Conservation (phyloP, 2,329 filamentous ascomycete species). For the Paramyrothecium sp. region DNA sequence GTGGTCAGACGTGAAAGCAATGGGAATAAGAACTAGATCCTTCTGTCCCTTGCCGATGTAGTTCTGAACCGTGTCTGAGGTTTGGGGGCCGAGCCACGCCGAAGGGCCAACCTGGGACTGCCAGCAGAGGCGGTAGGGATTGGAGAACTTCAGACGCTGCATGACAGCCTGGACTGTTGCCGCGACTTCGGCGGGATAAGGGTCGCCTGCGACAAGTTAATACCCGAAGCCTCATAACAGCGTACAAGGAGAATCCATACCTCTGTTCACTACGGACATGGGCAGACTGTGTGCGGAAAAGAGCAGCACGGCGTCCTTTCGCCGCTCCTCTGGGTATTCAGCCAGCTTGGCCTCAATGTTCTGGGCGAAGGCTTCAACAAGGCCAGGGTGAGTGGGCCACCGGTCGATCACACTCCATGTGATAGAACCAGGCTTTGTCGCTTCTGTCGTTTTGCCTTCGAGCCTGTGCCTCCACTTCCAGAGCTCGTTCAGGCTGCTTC, state of each 20-base stretch:
- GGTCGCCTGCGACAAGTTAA: slow-evolving; percentile 64
- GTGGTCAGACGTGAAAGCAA: slow-evolving; percentile 98
- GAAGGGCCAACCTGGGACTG: slow-evolving; percentile 96
- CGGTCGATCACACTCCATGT: slow-evolving; percentile 97
- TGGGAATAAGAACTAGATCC: slow-evolving; percentile 87
- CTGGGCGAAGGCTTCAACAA: slow-evolving; percentile 88
- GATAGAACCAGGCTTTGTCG: slow-evolving; percentile 65
- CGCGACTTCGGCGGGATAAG: slow-evolving; percentile 92
- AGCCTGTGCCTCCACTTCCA: slow-evolving; percentile 95
- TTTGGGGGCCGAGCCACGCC: slow-evolving; percentile 95
- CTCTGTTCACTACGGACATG: slow-evolving; percentile 95
- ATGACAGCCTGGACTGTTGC: slow-evolving; percentile 98
- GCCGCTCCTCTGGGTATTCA: slow-evolving; percentile 78
- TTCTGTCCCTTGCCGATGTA: slow-evolving; percentile 91
- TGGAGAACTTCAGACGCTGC: slow-evolving; percentile 80
- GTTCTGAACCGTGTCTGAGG: slow-evolving; percentile 79
- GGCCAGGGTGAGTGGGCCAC: slow-evolving; percentile 88
- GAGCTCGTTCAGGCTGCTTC: slow-evolving; percentile 91
- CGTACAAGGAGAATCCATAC: slow-evolving; percentile 34
- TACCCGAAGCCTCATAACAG: not conserved
- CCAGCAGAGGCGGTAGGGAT: slow-evolving; percentile 94
- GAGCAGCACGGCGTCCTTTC: slow-evolving; percentile 79
- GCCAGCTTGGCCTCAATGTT: slow-evolving; percentile 86
- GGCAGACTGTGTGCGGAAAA: slow-evolving; percentile 96
- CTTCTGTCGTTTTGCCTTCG: slow-evolving; percentile 68